Percentiles rank a stretch among this genome's conserved stretches.
Conservation (phyloP, 495 filamentous ascomycete species). For the Neurospora sp. region DNA sequence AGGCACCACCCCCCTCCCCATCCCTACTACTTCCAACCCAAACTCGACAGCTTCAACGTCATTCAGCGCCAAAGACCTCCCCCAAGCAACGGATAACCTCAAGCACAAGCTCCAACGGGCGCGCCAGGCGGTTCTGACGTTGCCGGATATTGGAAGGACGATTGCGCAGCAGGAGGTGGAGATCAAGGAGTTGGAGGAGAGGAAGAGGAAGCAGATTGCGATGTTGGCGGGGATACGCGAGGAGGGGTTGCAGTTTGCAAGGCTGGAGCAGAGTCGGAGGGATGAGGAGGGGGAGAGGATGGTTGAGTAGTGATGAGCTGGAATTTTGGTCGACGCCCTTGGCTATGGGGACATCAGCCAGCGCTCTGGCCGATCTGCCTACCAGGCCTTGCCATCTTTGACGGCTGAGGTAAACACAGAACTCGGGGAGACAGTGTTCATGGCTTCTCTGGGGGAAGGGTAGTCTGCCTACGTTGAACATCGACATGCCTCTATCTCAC, state of each 20-base stretch:
- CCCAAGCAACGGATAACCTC: slow-evolving; percentile 59
- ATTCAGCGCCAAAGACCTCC: slow-evolving; percentile 69
- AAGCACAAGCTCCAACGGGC: slow-evolving; percentile 76
- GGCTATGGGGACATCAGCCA: no score
- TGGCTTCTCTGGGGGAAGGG: neutral
- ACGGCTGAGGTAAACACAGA: neutral
- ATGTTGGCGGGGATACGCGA: slow-evolving; percentile 37
- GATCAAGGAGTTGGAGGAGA: slow-evolving; percentile 63
- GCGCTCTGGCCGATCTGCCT: no score
- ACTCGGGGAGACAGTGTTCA: neutral
- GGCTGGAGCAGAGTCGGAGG: slow-evolving; percentile 5
- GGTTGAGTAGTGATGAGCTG: slow-evolving; percentile 9
- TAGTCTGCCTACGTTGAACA: neutral
- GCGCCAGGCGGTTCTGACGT: slow-evolving; percentile 49
- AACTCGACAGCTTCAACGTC: slow-evolving; percentile 2
- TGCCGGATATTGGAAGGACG: slow-evolving; percentile 67
- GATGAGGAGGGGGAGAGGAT: slow-evolving; percentile 11
- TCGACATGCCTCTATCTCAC: neutral
- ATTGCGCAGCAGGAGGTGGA: slow-evolving; percentile 71
- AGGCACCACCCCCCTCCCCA: slow-evolving; percentile 21
- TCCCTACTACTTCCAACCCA: neutral
- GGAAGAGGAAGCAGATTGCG: slow-evolving; percentile 47
- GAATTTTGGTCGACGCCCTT: neutral
- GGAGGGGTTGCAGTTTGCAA: slow-evolving; percentile 29
- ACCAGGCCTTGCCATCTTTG: neutral